Evolutionary conservation across 1,139 yeast species (phyloP).

Genomic region (Yamadazyma atlantica): DNA sequence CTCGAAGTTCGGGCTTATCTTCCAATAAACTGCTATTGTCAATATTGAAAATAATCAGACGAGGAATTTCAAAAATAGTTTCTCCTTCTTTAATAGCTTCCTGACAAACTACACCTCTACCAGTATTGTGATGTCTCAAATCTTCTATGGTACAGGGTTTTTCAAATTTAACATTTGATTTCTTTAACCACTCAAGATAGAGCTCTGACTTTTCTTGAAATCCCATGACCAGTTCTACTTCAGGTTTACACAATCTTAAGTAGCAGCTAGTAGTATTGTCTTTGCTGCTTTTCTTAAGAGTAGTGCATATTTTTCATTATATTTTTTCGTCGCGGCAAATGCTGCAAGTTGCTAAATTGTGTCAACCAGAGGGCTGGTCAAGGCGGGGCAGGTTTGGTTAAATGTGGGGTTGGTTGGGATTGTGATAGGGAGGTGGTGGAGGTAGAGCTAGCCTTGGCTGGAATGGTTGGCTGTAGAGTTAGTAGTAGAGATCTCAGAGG

Average conservation of each 20-base stretch:
- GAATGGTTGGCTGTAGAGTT: too few species aligned
- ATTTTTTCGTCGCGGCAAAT: not conserved
- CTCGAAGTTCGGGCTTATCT: constrained; percentile 30
- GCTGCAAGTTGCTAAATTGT: not conserved
- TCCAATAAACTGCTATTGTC: constrained; percentile 50
- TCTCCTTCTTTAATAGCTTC: constrained; percentile 61
- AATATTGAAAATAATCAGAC: constrained; percentile 55
- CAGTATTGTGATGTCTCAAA: constrained; percentile 57
- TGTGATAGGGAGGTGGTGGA: too few species aligned
- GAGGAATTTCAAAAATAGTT: constrained; percentile 66
- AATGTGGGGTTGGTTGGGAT: not conserved
- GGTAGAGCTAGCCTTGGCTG: too few species aligned
- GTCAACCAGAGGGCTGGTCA: not conserved
- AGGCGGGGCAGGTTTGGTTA: not conserved
- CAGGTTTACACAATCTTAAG: too few species aligned
- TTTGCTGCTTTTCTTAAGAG: too few species aligned
- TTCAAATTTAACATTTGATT: constrained; percentile 47
- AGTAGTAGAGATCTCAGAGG: too few species aligned
- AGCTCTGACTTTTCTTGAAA: constrained; percentile 27
- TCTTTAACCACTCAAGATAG: constrained; percentile 55
- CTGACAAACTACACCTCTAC: constrained; percentile 73
- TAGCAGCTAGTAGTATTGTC: too few species aligned
- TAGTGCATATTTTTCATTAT: too few species aligned
- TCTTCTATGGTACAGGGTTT: constrained; percentile 61
- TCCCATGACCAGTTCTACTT: too few species aligned